Base-by-base conservation (phyloP, 2,329 filamentous ascomycete genomes). In the Fusarium nygamai region DNA sequence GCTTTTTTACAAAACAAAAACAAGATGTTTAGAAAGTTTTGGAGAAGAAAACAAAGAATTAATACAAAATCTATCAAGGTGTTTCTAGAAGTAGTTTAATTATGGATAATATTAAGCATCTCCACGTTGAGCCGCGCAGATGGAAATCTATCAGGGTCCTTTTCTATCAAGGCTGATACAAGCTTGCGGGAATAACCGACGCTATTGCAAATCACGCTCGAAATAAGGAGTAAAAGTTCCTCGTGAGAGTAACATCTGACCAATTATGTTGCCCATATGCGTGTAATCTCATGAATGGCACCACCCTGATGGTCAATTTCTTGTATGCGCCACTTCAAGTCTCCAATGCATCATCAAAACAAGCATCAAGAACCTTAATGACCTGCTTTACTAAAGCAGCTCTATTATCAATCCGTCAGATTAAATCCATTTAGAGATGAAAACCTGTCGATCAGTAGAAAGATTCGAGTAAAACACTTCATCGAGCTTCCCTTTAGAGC, bases 261-360 rank as follows among this genome's bases (percentile, higher is more conserved):
- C 33, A 20, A 50, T 50, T 14, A 24, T 8, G 12, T 22, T 31
- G 19, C 22, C 17, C 17, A n/a, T 20, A 39, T 56, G 17, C 51
- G 34, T 46, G 24, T 27, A 11, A 31, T 47, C 31, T 31, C 36
- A 59, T 50, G 12, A 38, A 39, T 67, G 19, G 20, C 29, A 24
- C 20, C 38, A 74, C 71, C 71, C 54, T 74, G 71, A 74, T 74
- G 63, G 71, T 27, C 27, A 54, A 36, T 29, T 31, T 36, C 34
- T 36, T 33, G 14, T 41, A 54, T 10, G 29, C 38, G 38, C 41
- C 53, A 59, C 36, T 16, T 38, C 8, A n/a, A 33, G 24, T 17
- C 14, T 33, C 14, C 5, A 22, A 38, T 41, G 31, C 22, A 33
- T 41, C 24, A 20, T 57, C 17, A 3, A 65, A 41, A 29, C 58